Conservation (phyloP, 331 rosid genomes). For the Pyrus hybrid region DNA sequence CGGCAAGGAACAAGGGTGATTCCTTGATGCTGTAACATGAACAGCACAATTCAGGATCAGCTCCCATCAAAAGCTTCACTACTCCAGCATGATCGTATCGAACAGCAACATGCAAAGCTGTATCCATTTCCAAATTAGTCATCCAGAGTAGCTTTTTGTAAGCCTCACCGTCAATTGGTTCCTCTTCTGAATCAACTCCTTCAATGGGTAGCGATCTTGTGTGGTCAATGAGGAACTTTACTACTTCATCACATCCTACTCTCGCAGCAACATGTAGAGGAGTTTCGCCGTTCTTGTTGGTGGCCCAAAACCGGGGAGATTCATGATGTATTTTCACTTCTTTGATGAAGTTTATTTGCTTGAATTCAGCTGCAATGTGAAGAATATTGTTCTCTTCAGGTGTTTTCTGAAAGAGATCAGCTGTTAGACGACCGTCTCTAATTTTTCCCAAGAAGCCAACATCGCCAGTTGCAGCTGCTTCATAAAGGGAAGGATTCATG, state of each 20-base stretch:
- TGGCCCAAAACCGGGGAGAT: background rate
- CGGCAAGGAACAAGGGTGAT: too few species aligned
- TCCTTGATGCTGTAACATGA: background rate
- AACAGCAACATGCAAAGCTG: too few species aligned
- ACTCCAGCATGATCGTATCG: too few species aligned
- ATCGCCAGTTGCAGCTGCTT: slow-evolving; percentile 1
- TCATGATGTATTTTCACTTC: background rate
- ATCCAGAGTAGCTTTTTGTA: too few species aligned
- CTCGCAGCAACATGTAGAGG: slow-evolving; percentile 3
- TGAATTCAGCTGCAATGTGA: slow-evolving; percentile 14
- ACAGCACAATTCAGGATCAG: too few species aligned
- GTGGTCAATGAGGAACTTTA: too few species aligned
- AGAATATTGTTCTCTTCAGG: slow-evolving; percentile 7
- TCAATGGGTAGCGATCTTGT: too few species aligned
- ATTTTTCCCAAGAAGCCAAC: background rate
- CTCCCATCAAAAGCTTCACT: too few species aligned
- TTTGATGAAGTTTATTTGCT: background rate
- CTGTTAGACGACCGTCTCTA: background rate
- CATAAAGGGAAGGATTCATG: slow-evolving; percentile 5
- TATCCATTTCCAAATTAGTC: too few species aligned
- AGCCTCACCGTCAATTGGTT: too few species aligned
- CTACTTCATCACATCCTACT: background rate
- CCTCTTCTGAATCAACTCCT: too few species aligned
- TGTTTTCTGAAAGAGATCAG: background rate
- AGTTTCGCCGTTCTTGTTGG: slow-evolving; percentile 4